Evolutionary conservation across 129 eudicot species (phyloP).

Genomic region (Chrysanthemum seticuspe): DNA sequence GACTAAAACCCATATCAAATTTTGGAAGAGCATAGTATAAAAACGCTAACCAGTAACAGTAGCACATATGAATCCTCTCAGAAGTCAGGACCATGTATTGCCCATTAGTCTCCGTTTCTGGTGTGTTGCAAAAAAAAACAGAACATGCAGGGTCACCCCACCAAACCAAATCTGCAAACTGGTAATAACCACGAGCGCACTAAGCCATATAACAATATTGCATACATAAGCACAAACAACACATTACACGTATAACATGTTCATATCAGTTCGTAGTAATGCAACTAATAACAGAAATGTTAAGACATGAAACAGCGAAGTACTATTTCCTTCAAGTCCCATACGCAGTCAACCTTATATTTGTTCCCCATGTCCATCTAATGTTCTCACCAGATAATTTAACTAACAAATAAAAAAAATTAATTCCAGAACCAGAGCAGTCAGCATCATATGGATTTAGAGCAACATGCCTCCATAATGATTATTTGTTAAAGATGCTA

Average conservation of each 20-base stretch:
- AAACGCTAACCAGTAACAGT: no score
- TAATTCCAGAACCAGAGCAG: slow-evolving; percentile 18
- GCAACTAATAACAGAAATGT: slow-evolving; percentile 7
- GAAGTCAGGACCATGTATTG: no score
- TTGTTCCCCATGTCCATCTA: slow-evolving; percentile 19
- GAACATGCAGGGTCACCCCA: no score
- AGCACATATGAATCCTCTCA: no score
- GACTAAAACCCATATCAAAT: background rate
- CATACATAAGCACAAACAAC: background rate
- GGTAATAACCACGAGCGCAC: background rate
- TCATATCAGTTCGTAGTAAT: background rate
- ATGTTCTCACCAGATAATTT: slow-evolving; percentile 30
- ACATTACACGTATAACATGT: background rate
- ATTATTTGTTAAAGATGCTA: slow-evolving; percentile 42
- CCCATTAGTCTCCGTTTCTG: no score
- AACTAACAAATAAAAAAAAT: slow-evolving; percentile 20
- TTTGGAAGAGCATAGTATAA: no score
- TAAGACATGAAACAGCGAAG: slow-evolving; percentile 29
- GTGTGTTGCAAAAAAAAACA: no score
- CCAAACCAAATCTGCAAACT: background rate
- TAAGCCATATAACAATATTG: background rate
- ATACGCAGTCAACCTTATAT: slow-evolving; percentile 8
- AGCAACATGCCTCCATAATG: slow-evolving; percentile 24
- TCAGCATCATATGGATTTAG: slow-evolving; percentile 12
- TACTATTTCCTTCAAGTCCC: slow-evolving; percentile 34